A percentile compares a stretch with the other conserved stretches of the same genome.
Evolutionary conservation across 2,329 filamentous ascomycete species (phyloP).

Genomic region (Trichoderma simmonsii): DNA sequence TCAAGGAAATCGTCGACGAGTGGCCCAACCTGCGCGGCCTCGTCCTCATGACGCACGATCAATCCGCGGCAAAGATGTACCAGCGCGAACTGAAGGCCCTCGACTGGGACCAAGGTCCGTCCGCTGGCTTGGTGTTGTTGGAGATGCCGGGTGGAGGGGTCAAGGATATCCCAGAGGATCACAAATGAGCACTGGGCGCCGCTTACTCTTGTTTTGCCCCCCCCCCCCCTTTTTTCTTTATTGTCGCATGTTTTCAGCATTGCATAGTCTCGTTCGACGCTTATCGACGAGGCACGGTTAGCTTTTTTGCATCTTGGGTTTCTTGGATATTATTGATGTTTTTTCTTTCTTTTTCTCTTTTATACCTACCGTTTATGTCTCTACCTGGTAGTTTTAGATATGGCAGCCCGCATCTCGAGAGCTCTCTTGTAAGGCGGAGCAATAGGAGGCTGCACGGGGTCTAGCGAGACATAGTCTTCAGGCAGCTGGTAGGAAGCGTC

Average conservation of each 20-base stretch:
- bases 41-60: constrained; percentile 51
- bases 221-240: not conserved
- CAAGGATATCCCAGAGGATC: constrained; percentile 34
- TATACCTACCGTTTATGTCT: constrained; percentile 6
- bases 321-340: constrained; percentile 8
- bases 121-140: constrained; percentile 39
- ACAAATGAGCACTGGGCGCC: constrained; percentile 17
- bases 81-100: constrained; percentile 45
- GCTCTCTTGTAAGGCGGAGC: constrained; percentile 93
- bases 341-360: not conserved
- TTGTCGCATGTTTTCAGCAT: constrained; percentile 11
- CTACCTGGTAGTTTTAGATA: constrained; percentile 18
- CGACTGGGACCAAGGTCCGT: constrained; percentile 42
- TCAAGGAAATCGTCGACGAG: constrained; percentile 53
- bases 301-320: constrained; percentile 8
- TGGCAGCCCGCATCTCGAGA: constrained; percentile 61
- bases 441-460: constrained; percentile 92
- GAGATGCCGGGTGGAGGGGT: constrained; percentile 39
- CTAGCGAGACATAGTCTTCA: constrained; percentile 78
- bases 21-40: constrained; percentile 60
- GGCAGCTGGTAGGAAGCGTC: constrained; percentile 92
- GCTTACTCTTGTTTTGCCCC: not conserved
- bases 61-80: constrained; percentile 44
- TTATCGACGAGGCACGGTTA: constrained; percentile 13
- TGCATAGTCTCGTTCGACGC: constrained; percentile 15